A percentile compares a stretch with the other conserved stretches of the same genome.
Conservation (phyloP, 805 yeast genomes). For the Kuraishia cidri region DNA sequence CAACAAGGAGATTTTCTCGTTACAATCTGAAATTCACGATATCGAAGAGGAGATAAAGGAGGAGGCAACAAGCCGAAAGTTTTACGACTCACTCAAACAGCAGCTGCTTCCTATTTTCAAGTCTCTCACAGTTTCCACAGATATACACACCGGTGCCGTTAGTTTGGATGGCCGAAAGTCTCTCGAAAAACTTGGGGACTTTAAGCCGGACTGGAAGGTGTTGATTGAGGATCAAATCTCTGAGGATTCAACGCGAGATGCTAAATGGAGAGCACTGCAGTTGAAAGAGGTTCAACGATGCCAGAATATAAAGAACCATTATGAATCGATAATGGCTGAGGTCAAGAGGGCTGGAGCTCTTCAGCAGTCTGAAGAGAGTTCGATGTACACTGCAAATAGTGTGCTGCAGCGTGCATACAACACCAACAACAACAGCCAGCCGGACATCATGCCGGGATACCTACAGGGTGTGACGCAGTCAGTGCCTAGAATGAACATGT, state of each 20-base stretch:
- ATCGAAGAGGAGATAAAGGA: slow-evolving; percentile 22
- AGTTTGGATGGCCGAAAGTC: slow-evolving; percentile 15
- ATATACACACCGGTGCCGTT: slow-evolving; percentile 18
- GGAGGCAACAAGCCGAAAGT: slow-evolving; percentile 14
- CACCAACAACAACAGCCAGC: slow-evolving; percentile 2
- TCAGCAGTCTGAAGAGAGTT: no score
- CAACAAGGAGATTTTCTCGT: slow-evolving; percentile 15
- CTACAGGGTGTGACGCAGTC: no score
- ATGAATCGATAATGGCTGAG: slow-evolving; percentile 7
- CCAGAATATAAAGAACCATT: slow-evolving; percentile 13
- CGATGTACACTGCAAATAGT: slow-evolving; percentile 3
- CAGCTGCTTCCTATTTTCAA: slow-evolving; percentile 14
- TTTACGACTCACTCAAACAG: slow-evolving; percentile 13
- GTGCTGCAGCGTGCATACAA: slow-evolving; percentile 5
- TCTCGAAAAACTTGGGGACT: slow-evolving; percentile 11
- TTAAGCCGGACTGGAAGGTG: slow-evolving; percentile 21
- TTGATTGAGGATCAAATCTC: slow-evolving; percentile 18
- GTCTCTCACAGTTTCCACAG: slow-evolving; percentile 11
- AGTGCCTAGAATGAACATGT: no score
- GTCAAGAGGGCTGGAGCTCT: no score
- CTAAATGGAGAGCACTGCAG: slow-evolving; percentile 28
- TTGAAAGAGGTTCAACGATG: slow-evolving; percentile 23
- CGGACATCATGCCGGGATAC: neutral
- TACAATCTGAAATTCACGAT: slow-evolving; percentile 17
- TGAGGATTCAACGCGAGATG: slow-evolving; percentile 23